These are phyloP conservation scores for Lichtheimia hyalospora DNA, from an alignment of 371 early-diverging fungal species.

Conservation along the genomic window DNA sequence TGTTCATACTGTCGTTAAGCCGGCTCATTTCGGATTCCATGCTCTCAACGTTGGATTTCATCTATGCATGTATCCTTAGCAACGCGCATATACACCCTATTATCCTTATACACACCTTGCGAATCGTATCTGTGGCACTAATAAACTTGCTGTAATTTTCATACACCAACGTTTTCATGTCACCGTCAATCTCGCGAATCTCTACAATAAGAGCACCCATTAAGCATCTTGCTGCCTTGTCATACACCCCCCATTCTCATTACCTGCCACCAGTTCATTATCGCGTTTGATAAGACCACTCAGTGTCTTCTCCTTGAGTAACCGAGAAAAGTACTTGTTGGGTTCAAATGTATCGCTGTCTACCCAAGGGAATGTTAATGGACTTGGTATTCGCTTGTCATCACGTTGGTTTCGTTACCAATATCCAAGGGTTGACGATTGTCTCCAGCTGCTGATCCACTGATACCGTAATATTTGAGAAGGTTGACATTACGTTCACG, in stretches of 20 bases:
- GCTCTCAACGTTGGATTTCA: slow-evolving; percentile 74
- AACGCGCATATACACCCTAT: background rate
- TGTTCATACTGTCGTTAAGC: slow-evolving; percentile 68
- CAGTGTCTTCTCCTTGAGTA: slow-evolving; percentile 67
- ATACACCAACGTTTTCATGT: slow-evolving; percentile 95
- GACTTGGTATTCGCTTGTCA: background rate
- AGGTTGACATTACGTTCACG: slow-evolving; percentile 14
- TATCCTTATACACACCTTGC: slow-evolving; percentile 40
- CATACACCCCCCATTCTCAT: background rate
- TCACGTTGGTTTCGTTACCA: slow-evolving; percentile 19
- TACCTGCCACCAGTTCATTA: slow-evolving; percentile 75
- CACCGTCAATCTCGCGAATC: slow-evolving; percentile 88
- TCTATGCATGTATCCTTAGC: slow-evolving; percentile 33
- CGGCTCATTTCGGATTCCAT: slow-evolving; percentile 80
- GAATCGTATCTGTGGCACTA: slow-evolving; percentile 89
- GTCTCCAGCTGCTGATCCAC: slow-evolving; percentile 15
- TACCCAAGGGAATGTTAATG: slow-evolving; percentile 19
- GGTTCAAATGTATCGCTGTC: slow-evolving; percentile 72
- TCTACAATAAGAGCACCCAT: slow-evolving; percentile 37
- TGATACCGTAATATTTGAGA: slow-evolving; percentile 41
- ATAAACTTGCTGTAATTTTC: slow-evolving; percentile 96
- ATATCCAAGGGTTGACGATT: slow-evolving; percentile 30
- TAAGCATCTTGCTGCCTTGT: background rate
- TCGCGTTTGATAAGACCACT: slow-evolving; percentile 69
- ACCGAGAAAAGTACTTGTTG: slow-evolving; percentile 70